Evolutionary conservation across 2,329 filamentous ascomycete species (phyloP).

Genomic region (Exophiala calicioides): DNA sequence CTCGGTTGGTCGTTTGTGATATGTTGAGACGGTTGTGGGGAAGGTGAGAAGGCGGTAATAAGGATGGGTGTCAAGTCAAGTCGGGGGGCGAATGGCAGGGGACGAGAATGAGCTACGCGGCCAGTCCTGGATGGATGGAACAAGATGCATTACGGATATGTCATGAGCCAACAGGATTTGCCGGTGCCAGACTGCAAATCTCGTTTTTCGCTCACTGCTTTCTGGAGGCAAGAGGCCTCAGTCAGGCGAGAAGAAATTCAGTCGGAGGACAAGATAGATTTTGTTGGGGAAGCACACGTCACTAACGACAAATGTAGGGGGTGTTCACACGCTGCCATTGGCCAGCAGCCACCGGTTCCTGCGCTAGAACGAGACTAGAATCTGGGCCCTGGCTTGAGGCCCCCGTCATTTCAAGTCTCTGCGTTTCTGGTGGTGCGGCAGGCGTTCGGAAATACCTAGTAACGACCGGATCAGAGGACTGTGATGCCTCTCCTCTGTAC

Average conservation of each 20-base stretch:
- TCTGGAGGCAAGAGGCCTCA: too few relatives aligned
- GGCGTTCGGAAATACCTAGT: background rate
- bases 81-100: too few relatives aligned
- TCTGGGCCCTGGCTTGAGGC: background rate
- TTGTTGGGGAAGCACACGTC: slow-evolving; percentile 26
- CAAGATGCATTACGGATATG: too few relatives aligned
- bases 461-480: background rate
- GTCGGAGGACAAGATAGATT: slow-evolving; percentile 7
- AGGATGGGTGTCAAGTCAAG: too few relatives aligned
- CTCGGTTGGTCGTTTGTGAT: slow-evolving; percentile 18
- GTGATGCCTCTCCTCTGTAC: too few relatives aligned
- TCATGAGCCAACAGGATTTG: too few relatives aligned
- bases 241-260: slow-evolving; percentile 5
- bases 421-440: slow-evolving; percentile 1
- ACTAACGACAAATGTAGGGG: slow-evolving; percentile 7
- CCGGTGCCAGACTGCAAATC: too few relatives aligned
- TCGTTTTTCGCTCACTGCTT: slow-evolving; percentile 2
- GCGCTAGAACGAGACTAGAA: slow-evolving; percentile 26
- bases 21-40: slow-evolving; percentile 24
- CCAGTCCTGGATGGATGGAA: too few relatives aligned
- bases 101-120: too few relatives aligned
- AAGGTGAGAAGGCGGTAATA: slow-evolving; percentile 9
- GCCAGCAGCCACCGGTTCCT: slow-evolving; percentile 7
- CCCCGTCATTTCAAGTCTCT: background rate
- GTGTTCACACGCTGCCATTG: slow-evolving; percentile 1